Evolutionary conservation across 148 eudicot species (phyloP).

Genomic region (Suaeda aralocaspica): DNA sequence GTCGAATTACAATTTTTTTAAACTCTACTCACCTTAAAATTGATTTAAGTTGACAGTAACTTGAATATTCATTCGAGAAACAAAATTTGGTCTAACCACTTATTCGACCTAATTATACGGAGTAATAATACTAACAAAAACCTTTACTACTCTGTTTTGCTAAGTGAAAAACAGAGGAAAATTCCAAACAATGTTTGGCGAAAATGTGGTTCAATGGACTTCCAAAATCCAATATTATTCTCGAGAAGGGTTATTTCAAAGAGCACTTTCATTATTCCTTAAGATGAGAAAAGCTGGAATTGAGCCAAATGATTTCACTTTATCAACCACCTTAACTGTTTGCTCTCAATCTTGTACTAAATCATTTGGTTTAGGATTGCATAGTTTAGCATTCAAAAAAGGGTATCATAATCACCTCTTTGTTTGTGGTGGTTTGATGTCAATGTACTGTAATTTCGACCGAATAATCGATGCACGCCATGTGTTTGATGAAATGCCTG

Average conservation of each 20-base stretch:
- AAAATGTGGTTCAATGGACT: constrained; percentile 35
- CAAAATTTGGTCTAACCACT: no score
- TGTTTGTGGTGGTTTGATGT: constrained; percentile 39
- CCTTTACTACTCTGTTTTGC: no score
- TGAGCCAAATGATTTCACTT: constrained; percentile 32
- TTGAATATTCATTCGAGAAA: no score
- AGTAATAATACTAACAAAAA: no score
- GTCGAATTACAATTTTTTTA: no score
- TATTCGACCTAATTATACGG: no score
- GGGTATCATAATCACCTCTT: constrained; percentile 29
- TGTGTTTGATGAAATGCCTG: constrained; percentile 51
- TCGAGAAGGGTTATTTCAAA: constrained; percentile 21
- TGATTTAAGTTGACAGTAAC: no score
- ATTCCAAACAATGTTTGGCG: constrained; percentile 19
- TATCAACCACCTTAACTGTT: constrained; percentile 31
- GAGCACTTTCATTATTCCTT: constrained; percentile 30
- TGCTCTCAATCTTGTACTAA: constrained; percentile 21
- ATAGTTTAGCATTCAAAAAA: constrained; percentile 27
- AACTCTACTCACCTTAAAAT: no score
- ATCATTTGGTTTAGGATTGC: constrained; percentile 29
- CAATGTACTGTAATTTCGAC: constrained; percentile 17
- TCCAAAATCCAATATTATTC: constrained; percentile 28
- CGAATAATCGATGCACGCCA: constrained; percentile 27
- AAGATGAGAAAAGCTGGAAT: constrained; percentile 32
- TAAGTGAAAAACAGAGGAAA: not conserved